Percentiles rank a stretch among this genome's conserved stretches.
Evolutionary conservation across 1,284 basidiomycete species (phyloP).

Genomic region (Laetiporus sulphureus): DNA sequence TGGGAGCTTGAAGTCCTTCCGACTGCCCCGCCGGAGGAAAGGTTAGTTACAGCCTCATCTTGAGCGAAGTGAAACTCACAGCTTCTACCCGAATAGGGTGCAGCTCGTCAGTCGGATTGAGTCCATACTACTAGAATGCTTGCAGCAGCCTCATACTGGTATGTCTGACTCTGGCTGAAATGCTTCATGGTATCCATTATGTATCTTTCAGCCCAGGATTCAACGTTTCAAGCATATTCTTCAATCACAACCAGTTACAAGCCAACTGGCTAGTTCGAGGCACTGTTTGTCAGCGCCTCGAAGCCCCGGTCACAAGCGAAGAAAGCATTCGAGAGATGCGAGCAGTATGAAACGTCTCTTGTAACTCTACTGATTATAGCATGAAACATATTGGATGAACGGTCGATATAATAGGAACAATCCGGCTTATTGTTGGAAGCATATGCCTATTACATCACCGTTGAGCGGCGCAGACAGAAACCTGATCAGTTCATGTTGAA

Average conservation of each 20-base stretch:
- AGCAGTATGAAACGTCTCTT: slow-evolving; percentile 50
- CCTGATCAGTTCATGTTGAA: slow-evolving; percentile 57
- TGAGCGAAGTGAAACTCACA: not conserved
- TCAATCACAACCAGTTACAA: slow-evolving; percentile 78
- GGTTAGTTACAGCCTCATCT: slow-evolving; percentile 28
- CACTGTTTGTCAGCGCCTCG: slow-evolving; percentile 67
- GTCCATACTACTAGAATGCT: slow-evolving; percentile 44
- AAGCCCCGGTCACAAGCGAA: slow-evolving; percentile 55
- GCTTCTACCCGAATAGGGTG: slow-evolving; percentile 27
- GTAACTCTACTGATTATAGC: slow-evolving; percentile 31
- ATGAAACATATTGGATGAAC: too few species aligned
- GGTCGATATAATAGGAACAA: slow-evolving; percentile 30
- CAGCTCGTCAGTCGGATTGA: slow-evolving; percentile 40
- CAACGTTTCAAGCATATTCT: slow-evolving; percentile 81
- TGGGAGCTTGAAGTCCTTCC: slow-evolving; percentile 70
- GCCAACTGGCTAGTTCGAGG: slow-evolving; percentile 71
- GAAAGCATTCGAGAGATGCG: slow-evolving; percentile 57
- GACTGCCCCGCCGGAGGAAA: slow-evolving; percentile 35
- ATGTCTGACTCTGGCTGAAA: slow-evolving; percentile 13
- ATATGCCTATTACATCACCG: slow-evolving; percentile 57
- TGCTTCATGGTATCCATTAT: not conserved
- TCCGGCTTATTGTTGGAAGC: slow-evolving; percentile 47
- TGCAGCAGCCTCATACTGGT: slow-evolving; percentile 70
- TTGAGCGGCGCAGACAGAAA: slow-evolving; percentile 53
- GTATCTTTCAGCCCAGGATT: slow-evolving; percentile 48